Percentiles rank a stretch among this genome's conserved stretches.
Conservation (phyloP, 164 flowering plant species). For the Stephania yunnanensis region DNA sequence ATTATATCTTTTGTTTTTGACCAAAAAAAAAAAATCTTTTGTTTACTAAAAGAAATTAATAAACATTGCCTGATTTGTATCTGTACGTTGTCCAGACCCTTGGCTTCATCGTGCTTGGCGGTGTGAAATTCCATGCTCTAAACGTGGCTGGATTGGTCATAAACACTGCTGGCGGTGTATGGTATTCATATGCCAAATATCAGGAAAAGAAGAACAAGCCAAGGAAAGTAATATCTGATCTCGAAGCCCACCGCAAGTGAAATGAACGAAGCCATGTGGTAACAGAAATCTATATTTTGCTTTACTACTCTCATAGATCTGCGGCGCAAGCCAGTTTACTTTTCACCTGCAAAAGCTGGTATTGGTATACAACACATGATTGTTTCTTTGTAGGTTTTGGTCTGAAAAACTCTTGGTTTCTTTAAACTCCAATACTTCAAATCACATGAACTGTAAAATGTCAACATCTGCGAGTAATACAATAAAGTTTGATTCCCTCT, state of each 20-base stretch:
- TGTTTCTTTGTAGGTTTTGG: neutral
- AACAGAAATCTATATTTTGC: neutral
- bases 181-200: slow-evolving; percentile 93
- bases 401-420: neutral
- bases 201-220: slow-evolving; percentile 67
- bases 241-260: slow-evolving; percentile 41
- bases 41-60: neutral
- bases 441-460: neutral
- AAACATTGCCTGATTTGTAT: neutral
- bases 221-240: slow-evolving; percentile 42
- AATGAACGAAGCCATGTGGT: neutral
- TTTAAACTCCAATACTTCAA: neutral
- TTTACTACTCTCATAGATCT: neutral
- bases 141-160: slow-evolving; percentile 85
- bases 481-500: neutral
- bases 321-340: neutral
- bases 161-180: slow-evolving; percentile 93
- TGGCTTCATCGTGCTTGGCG: slow-evolving; percentile 88
- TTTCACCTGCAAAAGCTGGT: neutral
- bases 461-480: neutral
- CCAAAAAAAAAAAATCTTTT: too few species aligned
- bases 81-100: slow-evolving; percentile 48
- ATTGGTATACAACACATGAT: slow-evolving; percentile 1
- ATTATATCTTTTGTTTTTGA: neutral
- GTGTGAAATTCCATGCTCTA: slow-evolving; percentile 81